phyloP scores from a whole-genome alignment of 805 yeast species.

The Starmera quercuum region DNA sequence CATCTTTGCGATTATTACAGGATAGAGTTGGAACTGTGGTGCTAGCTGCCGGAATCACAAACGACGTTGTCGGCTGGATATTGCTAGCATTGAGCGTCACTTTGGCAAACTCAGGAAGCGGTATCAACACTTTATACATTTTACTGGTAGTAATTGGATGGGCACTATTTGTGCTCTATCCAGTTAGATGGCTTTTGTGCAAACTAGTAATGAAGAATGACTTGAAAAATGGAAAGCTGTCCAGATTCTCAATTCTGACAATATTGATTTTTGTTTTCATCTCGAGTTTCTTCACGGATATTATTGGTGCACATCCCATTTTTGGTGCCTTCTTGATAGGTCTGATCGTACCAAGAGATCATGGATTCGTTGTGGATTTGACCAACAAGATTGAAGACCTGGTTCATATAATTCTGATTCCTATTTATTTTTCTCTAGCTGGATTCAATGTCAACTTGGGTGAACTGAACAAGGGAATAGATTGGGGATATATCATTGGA shows the following conservation, averaged over 20 bases:
- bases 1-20: slow-evolving; percentile 61
- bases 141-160: slow-evolving; percentile 61
- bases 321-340: slow-evolving; percentile 83
- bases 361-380: slow-evolving; percentile 59
- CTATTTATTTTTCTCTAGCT: slow-evolving; percentile 73
- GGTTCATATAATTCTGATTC: slow-evolving; percentile 63
- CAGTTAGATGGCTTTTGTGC: slow-evolving; percentile 42
- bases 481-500: slow-evolving; percentile 74
- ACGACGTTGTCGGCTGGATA: slow-evolving; percentile 79
- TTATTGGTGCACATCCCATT: slow-evolving; percentile 80
- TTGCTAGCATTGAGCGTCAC: slow-evolving; percentile 69
- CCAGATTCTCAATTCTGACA: slow-evolving; percentile 50
- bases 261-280: slow-evolving; percentile 49
- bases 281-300: slow-evolving; percentile 74
- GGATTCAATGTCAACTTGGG: slow-evolving; percentile 70
- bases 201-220: slow-evolving; percentile 41
- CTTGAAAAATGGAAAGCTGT: slow-evolving; percentile 51
- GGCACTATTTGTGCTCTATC: slow-evolving; percentile 53
- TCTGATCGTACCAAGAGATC: slow-evolving; percentile 66
- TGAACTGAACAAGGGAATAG: slow-evolving; percentile 51
- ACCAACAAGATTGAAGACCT: slow-evolving; percentile 75
- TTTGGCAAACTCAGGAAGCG: slow-evolving; percentile 63
- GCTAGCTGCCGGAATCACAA: slow-evolving; percentile 77
- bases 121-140: slow-evolving; percentile 64
- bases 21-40: slow-evolving; percentile 69